Conservation (phyloP, 2,329 filamentous ascomycete genomes). For the Cucurbitaria berberidis region DNA sequence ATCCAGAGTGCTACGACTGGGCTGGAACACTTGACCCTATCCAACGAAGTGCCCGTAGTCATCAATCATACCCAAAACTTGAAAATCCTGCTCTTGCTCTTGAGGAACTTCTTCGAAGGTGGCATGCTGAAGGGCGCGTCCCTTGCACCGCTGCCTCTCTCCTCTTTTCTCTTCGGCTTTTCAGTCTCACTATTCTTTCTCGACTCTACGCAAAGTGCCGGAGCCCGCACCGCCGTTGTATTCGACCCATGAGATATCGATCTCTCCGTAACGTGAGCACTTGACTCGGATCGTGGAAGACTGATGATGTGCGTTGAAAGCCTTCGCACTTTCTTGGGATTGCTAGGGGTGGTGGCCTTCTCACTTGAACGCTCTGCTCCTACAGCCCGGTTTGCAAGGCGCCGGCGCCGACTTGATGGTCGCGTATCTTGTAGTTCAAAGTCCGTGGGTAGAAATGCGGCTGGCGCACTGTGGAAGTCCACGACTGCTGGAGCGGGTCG, state of each 20-base stretch:
- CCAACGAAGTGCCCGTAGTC: not conserved
- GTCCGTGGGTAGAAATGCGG: conserved; percentile 56
- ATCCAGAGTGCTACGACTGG: not conserved
- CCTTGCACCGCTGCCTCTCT: conserved; percentile 12
- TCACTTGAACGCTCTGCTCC: conserved; percentile 31
- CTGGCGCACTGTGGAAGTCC: conserved; percentile 56
- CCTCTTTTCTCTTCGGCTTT: conserved; percentile 22
- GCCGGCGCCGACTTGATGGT: conserved; percentile 32
- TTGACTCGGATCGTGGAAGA: conserved; percentile 36
- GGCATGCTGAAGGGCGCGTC: conserved; percentile 7
- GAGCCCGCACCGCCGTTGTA: conserved; percentile 20
- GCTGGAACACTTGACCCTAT: not conserved
- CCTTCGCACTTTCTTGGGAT: conserved; percentile 37
- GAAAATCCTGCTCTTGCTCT: conserved; percentile 46
- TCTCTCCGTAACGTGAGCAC: conserved; percentile 20
- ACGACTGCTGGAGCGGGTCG: conserved; percentile 44
- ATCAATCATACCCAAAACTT: conserved; percentile 42
- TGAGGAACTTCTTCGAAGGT: conserved; percentile 38
- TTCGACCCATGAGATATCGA: conserved; percentile 28
- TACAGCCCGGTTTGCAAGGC: conserved; percentile 34
- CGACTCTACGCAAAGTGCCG: conserved; percentile 14
- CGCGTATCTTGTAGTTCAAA: conserved; percentile 50
- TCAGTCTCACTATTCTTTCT: conserved; percentile 18
- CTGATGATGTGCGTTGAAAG: conserved; percentile 42
- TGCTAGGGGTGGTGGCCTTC: conserved; percentile 21